Evolutionary conservation across 768 basidiomycete species (phyloP), one percentile per base, ranked within the genome.

Genomic region (Suillus paluster): DNA sequence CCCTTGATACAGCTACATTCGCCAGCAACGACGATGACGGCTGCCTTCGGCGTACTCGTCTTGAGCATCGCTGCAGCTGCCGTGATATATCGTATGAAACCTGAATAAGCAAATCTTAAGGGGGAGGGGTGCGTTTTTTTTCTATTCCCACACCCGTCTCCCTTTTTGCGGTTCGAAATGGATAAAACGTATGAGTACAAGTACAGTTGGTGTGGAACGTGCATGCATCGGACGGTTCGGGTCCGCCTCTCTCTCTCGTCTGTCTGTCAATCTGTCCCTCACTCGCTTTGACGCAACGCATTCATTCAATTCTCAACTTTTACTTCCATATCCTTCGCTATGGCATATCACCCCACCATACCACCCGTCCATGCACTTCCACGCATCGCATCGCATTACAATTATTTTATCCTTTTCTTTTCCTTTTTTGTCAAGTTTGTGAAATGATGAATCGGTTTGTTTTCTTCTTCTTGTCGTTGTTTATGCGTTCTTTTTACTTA

Each of bases 41-140:
- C 88, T 2, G 88, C 86, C 6, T 73, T 89, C 4, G 89, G 89
- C 5, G 84, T 91, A 9, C 70, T 90, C 19, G 80, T 92, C 5
- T 73, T 92, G 33, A 81, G 86, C 55, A 83, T 89, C 9, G 88
- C 87, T 4, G 88, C 90, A 3, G 88, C 84, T 14, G 90, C 89
- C 8, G 89, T 92, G 55, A 75, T 90, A 67, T 91, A 89, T 88
- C 82, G 87, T 64, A 86, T 90, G 33, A 86, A 85, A 63, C 78
- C 79, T 38, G 80, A 81, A 33, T 75, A 69, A 57, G 66, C 25
- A 19, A 54, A 19, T 59, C 12, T 39, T 12, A 27, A 50, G 49
- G 49, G 48, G 49, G 53, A 57, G 58, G 53, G 38, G 49, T 17
- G 52, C 49, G 25, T 33, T 38, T 54, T 39, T 30, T 56, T 38